A percentile compares a stretch with the other conserved stretches of the same genome.
phyloP scores from a whole-genome alignment of 73 alveolate species.

The Paramecium octaurelia region DNA sequence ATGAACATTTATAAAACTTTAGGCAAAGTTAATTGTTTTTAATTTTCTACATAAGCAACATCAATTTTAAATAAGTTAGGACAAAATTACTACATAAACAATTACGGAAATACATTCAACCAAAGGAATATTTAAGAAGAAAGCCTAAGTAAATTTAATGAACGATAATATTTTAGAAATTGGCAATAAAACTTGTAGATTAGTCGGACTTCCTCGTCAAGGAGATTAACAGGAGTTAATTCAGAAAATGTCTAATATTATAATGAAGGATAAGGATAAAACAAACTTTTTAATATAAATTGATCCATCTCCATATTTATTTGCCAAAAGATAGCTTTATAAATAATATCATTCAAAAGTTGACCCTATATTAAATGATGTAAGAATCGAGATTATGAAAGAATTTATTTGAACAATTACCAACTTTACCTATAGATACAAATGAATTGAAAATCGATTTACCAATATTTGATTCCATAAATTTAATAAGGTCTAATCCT shows the following conservation, averaged over 20 bases:
- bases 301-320: conserved; percentile 32
- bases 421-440: not conserved
- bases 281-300: not conserved
- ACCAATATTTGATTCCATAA: conserved; percentile 7
- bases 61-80: not conserved
- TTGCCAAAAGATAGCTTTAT: conserved; percentile 15
- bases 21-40: not conserved
- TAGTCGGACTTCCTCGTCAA: not conserved
- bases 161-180: not conserved
- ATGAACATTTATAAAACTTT: not conserved
- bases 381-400: not conserved
- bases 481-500: not conserved
- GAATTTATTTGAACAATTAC: conserved; percentile 5
- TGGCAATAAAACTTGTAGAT: not conserved
- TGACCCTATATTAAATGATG: conserved; percentile 7
- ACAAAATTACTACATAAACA: not conserved
- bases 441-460: not conserved
- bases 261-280: not conserved
- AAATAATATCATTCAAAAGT: conserved; percentile 34
- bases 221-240: not conserved
- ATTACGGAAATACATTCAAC: not conserved
- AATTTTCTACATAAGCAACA: not conserved
- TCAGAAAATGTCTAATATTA: not conserved
- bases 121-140: not conserved
- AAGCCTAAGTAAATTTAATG: not conserved